Conservation (phyloP, 1,139 yeast genomes). For the Yamadazyma songkhlaensis region DNA sequence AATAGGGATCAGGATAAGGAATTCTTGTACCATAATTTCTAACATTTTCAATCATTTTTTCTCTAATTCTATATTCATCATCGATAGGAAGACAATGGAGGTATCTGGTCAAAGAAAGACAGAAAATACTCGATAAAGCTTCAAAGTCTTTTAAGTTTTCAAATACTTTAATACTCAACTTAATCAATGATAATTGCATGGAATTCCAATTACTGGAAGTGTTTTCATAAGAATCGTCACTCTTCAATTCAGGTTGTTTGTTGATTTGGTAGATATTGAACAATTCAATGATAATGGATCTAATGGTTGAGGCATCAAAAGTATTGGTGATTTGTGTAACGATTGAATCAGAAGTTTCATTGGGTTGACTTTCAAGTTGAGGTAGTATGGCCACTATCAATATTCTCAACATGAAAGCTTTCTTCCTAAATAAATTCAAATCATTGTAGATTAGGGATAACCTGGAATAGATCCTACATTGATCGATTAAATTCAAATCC, state of each 20-base stretch:
- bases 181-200: conserved; percentile 56
- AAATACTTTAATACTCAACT: conserved; percentile 53
- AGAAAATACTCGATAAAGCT: conserved; percentile 46
- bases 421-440: conserved; percentile 62
- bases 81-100: conserved; percentile 44
- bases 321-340: neutral
- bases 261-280: conserved; percentile 42
- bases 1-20: conserved; percentile 71
- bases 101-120: conserved; percentile 53
- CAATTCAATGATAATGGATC: conserved; percentile 37
- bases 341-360: neutral
- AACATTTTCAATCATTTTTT: conserved; percentile 24
- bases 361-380: conserved; percentile 21
- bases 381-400: conserved; percentile 53
- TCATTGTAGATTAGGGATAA: conserved; percentile 65
- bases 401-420: conserved; percentile 66
- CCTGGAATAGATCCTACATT: conserved; percentile 60
- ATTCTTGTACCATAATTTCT: conserved; percentile 13
- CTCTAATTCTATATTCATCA: conserved; percentile 32
- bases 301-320: conserved; percentile 11
- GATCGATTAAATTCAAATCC: conserved; percentile 50
- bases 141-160: conserved; percentile 48
- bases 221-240: conserved; percentile 22
- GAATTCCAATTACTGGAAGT: conserved; percentile 46
- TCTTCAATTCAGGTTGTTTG: conserved; percentile 24